Evolutionary conservation across 257 asterid genomes (phyloP).

Genomic region (Coffea canephora): DNA sequence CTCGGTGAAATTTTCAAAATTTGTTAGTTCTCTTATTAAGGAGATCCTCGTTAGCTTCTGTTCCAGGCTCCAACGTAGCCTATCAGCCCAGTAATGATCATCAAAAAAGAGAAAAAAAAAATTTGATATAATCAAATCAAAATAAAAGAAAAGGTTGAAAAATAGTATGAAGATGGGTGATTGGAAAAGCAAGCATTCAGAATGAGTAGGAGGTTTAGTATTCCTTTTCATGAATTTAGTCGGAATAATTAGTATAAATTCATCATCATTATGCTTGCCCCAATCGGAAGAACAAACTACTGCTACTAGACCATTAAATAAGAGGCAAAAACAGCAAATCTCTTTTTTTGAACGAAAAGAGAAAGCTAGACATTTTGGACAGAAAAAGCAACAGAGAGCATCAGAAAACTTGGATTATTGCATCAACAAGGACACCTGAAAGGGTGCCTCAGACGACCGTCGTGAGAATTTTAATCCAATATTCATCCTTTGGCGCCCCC

Average conservation of each 20-base stretch:
- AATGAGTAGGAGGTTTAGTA: conserved; percentile 85
- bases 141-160: neutral
- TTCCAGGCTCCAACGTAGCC: too few species aligned
- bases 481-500: conserved; percentile 48
- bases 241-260: conserved; percentile 33
- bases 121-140: neutral
- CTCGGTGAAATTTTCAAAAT: neutral
- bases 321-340: neutral
- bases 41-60: neutral
- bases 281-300: neutral
- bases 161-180: too few species aligned
- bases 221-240: conserved; percentile 52
- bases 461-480: conserved; percentile 68
- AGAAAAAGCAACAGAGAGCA: conserved; percentile 11
- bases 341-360: neutral
- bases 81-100: too few species aligned
- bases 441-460: conserved; percentile 75
- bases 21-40: neutral
- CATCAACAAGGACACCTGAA: conserved; percentile 47
- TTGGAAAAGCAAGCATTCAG: conserved; percentile 50
- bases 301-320: too few species aligned
- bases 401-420: conserved; percentile 53
- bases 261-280: conserved; percentile 53
- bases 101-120: too few species aligned
- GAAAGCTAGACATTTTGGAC: neutral